Conservation (phyloP, 2,329 filamentous ascomycete species). For the Arthrobotrys pseudoclavata region DNA sequence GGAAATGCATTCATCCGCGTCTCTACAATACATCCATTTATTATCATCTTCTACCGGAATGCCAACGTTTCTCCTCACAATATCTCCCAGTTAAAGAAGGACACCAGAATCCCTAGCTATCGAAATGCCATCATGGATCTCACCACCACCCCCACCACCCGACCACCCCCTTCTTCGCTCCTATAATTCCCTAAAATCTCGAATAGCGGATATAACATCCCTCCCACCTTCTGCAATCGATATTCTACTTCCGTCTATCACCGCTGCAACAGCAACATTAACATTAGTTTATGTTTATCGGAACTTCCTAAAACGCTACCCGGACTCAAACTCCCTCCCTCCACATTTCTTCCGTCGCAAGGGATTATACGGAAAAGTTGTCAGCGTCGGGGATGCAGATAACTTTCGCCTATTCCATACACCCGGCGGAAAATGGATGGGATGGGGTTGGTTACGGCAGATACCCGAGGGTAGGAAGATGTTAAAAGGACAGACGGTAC, state of each 20-base stretch:
- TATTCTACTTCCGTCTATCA: conserved; percentile 51
- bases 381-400: conserved; percentile 95
- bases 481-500: conserved; percentile 82
- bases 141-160: conserved; percentile 50
- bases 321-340: conserved; percentile 80
- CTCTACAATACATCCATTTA: background rate
- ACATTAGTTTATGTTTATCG: conserved; percentile 75
- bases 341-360: conserved; percentile 80
- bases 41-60: background rate
- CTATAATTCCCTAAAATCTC: conserved; percentile 34
- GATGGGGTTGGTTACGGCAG: conserved; percentile 89
- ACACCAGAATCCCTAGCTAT: background rate
- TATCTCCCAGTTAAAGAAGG: conserved; percentile 21
- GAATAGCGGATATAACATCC: conserved; percentile 40
- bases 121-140: conserved; percentile 48
- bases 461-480: conserved; percentile 78
- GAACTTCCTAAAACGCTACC: conserved; percentile 86
- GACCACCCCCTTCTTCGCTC: conserved; percentile 31
- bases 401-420: conserved; percentile 93
- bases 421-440: conserved; percentile 85
- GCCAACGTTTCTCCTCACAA: background rate
- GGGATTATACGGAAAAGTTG: conserved; percentile 86
- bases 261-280: conserved; percentile 72
- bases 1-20: conserved; percentile 26
- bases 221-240: conserved; percentile 47